Evolutionary conservation across 2,329 filamentous ascomycete genomes (phyloP).

Genomic region (Alternaria sp.): DNA sequence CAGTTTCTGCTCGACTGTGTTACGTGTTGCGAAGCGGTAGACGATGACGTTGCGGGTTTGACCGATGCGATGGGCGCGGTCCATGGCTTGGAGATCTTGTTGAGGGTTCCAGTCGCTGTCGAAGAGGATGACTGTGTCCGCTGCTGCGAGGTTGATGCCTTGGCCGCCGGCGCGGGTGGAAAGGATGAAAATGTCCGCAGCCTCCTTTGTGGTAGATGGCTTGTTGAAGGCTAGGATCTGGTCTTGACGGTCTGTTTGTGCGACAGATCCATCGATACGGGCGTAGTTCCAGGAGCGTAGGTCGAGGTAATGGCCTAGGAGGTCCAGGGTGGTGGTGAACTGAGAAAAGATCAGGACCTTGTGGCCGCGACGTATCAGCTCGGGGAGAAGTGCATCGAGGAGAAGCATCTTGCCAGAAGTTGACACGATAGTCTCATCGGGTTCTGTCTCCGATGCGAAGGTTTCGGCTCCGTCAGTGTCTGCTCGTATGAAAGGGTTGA

Average conservation of each 20-base stretch:
- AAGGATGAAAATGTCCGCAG: slow-evolving; percentile 76
- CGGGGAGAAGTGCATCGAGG: slow-evolving; percentile 81
- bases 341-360: slow-evolving; percentile 97
- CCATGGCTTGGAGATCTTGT: slow-evolving; percentile 94
- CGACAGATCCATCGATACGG: slow-evolving; percentile 87
- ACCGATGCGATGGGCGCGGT: slow-evolving; percentile 92
- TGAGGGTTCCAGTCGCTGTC: slow-evolving; percentile 95
- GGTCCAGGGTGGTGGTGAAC: slow-evolving; percentile 92
- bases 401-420: slow-evolving; percentile 96
- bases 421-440: slow-evolving; percentile 82
- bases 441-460: slow-evolving; percentile 55
- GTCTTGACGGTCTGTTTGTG: slow-evolving; percentile 64
- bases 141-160: slow-evolving; percentile 90
- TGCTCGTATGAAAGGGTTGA: slow-evolving; percentile 75
- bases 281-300: slow-evolving; percentile 81
- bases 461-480: slow-evolving; percentile 58
- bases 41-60: slow-evolving; percentile 92
- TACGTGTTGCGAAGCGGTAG: slow-evolving; percentile 90
- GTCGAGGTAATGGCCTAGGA: slow-evolving; percentile 85
- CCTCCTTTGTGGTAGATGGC: slow-evolving; percentile 30
- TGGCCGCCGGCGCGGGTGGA: slow-evolving; percentile 92
- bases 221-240: slow-evolving; percentile 60
- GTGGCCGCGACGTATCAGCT: slow-evolving; percentile 75
- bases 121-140: slow-evolving; percentile 91
- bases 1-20: slow-evolving; percentile 87